Conservation (phyloP, 1,284 basidiomycete species). For the Abortiporus biennis region DNA sequence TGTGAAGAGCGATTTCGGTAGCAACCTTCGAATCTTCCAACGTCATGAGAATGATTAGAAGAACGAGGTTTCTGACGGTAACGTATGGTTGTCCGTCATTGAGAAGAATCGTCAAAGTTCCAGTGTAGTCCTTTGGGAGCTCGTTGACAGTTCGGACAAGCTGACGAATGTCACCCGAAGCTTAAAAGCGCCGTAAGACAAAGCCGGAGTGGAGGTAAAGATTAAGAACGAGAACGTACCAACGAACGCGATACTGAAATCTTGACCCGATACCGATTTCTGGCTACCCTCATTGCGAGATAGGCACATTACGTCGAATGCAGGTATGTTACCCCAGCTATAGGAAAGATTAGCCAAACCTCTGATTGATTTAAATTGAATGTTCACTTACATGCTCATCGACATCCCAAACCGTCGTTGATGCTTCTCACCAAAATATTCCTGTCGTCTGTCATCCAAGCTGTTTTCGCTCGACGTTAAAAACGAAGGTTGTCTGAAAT, state of each 20-base stretch:
- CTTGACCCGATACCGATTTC: not conserved
- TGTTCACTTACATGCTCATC: too few relatives aligned
- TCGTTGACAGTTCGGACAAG: not conserved
- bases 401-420: too few relatives aligned
- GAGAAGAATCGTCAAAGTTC: not conserved
- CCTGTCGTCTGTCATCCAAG: constrained; percentile 14
- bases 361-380: not conserved
- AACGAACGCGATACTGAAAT: not conserved
- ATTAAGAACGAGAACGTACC: not conserved
- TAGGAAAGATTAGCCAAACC: constrained; percentile 10
- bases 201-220: not conserved
- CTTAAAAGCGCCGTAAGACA: constrained; percentile 12
- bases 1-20: constrained; percentile 36
- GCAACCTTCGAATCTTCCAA: constrained; percentile 21
- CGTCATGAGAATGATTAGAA: constrained; percentile 31
- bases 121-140: not conserved
- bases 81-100: constrained; percentile 12
- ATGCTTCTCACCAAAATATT: not conserved
- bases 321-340: constrained; percentile 30
- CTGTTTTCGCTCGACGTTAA: constrained; percentile 10
- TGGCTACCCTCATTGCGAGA: constrained; percentile 21
- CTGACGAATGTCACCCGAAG: constrained; percentile 33
- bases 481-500: constrained; percentile 18
- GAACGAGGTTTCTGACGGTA: constrained; percentile 28
- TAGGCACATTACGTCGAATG: constrained; percentile 26